Evolutionary conservation across 805 yeast genomes (phyloP), one percentile per base, ranked within the genome.

Genomic region (Maudiozyma bulderi): DNA sequence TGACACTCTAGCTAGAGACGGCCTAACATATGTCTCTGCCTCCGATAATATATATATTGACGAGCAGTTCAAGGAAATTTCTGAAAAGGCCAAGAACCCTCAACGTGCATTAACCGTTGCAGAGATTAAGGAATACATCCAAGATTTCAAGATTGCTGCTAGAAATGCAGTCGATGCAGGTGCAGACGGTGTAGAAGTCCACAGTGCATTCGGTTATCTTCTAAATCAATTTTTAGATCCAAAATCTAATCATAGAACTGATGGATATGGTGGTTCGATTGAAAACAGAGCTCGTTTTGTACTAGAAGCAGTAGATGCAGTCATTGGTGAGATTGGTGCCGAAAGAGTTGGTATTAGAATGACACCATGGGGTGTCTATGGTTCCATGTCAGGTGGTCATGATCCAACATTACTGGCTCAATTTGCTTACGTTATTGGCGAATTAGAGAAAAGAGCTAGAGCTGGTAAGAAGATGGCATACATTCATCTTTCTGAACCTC

Each of bases 181-280:
- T 35, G 70, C 71, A 44, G 86, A 83, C 61, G 81, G 80, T 52
- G 75, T 83, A 31, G 86, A 83, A 63, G 65, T 83, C 46, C 88
- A 82, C 61, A 71, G 71, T 38, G 87, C 87, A 15, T 80, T 81
- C 60, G 87, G 88, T 8, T 82, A 77, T 57, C 60, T 83, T 47
- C 54, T 77, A 40, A 71, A 73, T 63, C 77, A 78, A 60, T 81
- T 84, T 54, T 58, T 81, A 55, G 75, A 77, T 41, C 68, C 71
- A 10, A 53, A 64, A 14, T 65, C 71, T 43, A 73, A 73, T 58
- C 63, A 75, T 50, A 60, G 73, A 62, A 70, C 73, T 6, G 82
- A 77, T 57, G 69, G 73, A 54, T 77, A 77, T 53, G 82, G 81
- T 52, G 81, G 80, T 4, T 65, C 72, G 8, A 70, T 75, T 54